Conservation (phyloP, 495 filamentous ascomycete species). For the Rostrohypoxylon terebratum region DNA sequence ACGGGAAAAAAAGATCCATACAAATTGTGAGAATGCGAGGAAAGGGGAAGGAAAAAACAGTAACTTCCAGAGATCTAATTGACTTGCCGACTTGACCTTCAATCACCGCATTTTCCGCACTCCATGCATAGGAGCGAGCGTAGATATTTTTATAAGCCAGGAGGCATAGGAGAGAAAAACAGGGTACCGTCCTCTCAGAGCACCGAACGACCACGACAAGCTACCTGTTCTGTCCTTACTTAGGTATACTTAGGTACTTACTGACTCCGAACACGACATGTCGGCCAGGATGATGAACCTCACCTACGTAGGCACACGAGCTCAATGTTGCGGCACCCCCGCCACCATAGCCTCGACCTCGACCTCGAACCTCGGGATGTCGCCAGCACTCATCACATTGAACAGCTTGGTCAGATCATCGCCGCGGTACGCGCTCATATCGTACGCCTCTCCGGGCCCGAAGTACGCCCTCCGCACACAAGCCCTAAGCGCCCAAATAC, state of each 20-base stretch:
- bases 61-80: not conserved
- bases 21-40: not conserved
- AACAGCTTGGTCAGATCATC: constrained; percentile 49
- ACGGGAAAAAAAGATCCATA: not conserved
- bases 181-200: not conserved
- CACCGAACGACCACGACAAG: not conserved
- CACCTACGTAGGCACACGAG: too few relatives aligned
- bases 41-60: not conserved
- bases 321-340: not conserved
- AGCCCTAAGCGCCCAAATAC: not conserved
- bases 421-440: constrained; percentile 47
- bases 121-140: not conserved
- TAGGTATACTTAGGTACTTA: too few relatives aligned
- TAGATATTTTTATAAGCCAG: not conserved
- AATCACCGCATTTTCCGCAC: not conserved
- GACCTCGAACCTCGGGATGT: constrained; percentile 51
- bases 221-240: not conserved
- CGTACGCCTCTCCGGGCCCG: constrained; percentile 46
- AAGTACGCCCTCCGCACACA: constrained; percentile 45
- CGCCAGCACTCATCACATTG: constrained; percentile 18
- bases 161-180: not conserved
- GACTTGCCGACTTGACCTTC: not conserved
- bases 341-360: constrained; percentile 39
- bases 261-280: not conserved
- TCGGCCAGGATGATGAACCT: not conserved